Percentiles rank a stretch among this genome's conserved stretches.
Conservation (phyloP, 2,329 filamentous ascomycete genomes). For the Calcarisporium arbuscula region DNA sequence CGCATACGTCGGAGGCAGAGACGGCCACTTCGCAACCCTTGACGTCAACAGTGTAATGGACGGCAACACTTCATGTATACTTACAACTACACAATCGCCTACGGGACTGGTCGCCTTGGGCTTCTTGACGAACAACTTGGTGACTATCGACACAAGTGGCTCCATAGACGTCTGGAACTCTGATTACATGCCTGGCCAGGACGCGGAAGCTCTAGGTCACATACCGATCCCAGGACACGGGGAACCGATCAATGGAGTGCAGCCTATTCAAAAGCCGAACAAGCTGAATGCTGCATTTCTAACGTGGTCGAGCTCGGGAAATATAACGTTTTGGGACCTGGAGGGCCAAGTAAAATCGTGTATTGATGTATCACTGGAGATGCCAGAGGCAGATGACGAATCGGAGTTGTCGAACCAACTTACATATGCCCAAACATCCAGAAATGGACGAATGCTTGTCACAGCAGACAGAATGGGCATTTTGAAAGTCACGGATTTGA, state of each 20-base stretch:
- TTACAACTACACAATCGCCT: conserved; percentile 30
- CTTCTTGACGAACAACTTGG: conserved; percentile 58
- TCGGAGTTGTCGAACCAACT: conserved; percentile 52
- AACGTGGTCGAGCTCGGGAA: conserved; percentile 81
- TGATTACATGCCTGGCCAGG: conserved; percentile 35
- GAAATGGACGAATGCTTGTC: conserved; percentile 61
- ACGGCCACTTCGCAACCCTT: conserved; percentile 51
- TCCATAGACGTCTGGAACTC: conserved; percentile 64
- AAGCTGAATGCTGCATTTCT: conserved; percentile 65
- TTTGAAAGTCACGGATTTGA: conserved; percentile 60
- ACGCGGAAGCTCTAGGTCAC: conserved; percentile 31
- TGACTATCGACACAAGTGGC: conserved; percentile 69
- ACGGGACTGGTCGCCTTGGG: conserved; percentile 60
- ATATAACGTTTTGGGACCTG: conserved; percentile 74
- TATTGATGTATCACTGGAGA: conserved; percentile 64
- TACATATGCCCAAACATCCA: conserved; percentile 52
- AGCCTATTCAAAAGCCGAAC: conserved; percentile 55
- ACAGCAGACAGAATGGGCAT: conserved; percentile 84
- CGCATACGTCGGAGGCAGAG: conserved; percentile 64
- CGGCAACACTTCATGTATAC: conserved; percentile 30
- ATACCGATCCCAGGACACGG: conserved; percentile 57
- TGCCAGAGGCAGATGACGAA: conserved; percentile 42
- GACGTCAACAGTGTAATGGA: conserved; percentile 44
- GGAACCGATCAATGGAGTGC: conserved; percentile 67
- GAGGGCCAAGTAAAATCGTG: conserved; percentile 62